Evolutionary conservation across 176 grass and related monocot genomes (phyloP), one percentile per base, ranked within the genome.

Genomic region (Rhynchospora breviuscula): DNA sequence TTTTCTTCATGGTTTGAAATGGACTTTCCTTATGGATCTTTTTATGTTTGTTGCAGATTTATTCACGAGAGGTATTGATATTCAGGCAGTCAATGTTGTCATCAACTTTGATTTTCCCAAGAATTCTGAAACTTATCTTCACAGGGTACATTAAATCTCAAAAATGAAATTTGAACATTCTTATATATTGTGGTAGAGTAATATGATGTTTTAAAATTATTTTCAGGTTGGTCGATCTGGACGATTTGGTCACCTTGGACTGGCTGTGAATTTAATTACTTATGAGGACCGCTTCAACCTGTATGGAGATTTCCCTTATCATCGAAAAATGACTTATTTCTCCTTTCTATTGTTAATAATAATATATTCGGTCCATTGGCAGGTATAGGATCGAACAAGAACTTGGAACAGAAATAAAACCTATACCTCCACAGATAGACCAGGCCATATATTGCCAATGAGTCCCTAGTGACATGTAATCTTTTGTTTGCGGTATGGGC

Each of bases 21-120:
- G 8, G 2, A 1, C 40, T 33, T 79, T 85, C 15, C 18, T 49
- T 7, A 86, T 75, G n/a, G 14, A 56, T 72, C n/a, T 56, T 35
- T 53, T 56, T 63, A 9, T 68, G 61, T 79, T 45, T 63, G 6
- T 74, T 86, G 57, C 90, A 95, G 92, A 98, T 98, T 91, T 94
- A 75, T 98, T 98, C 81, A 98, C 92, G 17, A 95, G 90, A 86
- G 95, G 90, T 75, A 98, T 98, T 76, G 95, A 98, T 90, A 98
- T 98, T 75, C 95, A 98, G 87, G 95, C 91, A 79, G 92, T 98
- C 65, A 95, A 95, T 98, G 95, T 98, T 86, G 95, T 98, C n/a
- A 98, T 98, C 79, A 95, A 95, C 80, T 98, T 98, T 83, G 89
- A 93, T 90, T 98, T 98, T 80, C 95, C 95, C 8, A 98, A 91